Evolutionary conservation across 2,329 filamentous ascomycete genomes (phyloP).

Genomic region (Aspergillus versicolor): DNA sequence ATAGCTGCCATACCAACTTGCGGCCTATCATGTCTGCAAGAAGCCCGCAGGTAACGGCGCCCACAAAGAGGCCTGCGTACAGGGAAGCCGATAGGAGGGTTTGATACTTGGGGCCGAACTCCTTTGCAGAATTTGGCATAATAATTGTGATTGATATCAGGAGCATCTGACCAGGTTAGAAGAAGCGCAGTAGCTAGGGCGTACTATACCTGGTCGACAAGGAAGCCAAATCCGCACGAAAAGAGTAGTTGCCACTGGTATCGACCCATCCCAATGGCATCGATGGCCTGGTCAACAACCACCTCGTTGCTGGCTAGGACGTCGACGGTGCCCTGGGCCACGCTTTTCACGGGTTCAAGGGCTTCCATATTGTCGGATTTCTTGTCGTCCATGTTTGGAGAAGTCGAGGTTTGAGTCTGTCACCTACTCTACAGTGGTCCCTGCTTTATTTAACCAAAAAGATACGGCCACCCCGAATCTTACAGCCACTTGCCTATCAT

Average conservation of each 20-base stretch:
- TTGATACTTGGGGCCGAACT: neutral
- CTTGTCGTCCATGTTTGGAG: neutral
- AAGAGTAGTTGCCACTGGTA: slow-evolving; percentile 10
- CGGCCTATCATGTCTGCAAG: slow-evolving; percentile 11
- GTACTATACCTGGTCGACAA: slow-evolving; percentile 8
- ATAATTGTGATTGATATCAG: slow-evolving; percentile 3
- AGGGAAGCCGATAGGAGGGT: neutral
- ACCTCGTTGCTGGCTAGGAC: neutral
- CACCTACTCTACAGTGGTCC: no score
- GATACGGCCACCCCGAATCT: no score
- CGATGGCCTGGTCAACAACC: slow-evolving; percentile 3
- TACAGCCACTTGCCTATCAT: no score
- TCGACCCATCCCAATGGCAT: slow-evolving; percentile 11
- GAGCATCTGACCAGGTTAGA: neutral
- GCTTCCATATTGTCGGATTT: neutral
- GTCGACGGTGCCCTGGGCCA: neutral
- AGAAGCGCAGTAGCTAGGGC: no score
- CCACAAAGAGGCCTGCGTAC: slow-evolving; percentile 4
- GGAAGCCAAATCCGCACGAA: slow-evolving; percentile 10
- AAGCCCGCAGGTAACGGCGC: slow-evolving; percentile 4
- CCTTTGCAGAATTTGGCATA: slow-evolving; percentile 7
- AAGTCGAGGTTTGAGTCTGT: no score
- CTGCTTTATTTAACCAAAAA: no score
- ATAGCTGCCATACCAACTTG: slow-evolving; percentile 8
- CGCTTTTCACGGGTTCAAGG: neutral